These are phyloP conservation scores for Turnera subulata DNA, from an alignment of 345 rosid species.

Conservation along the genomic window DNA sequence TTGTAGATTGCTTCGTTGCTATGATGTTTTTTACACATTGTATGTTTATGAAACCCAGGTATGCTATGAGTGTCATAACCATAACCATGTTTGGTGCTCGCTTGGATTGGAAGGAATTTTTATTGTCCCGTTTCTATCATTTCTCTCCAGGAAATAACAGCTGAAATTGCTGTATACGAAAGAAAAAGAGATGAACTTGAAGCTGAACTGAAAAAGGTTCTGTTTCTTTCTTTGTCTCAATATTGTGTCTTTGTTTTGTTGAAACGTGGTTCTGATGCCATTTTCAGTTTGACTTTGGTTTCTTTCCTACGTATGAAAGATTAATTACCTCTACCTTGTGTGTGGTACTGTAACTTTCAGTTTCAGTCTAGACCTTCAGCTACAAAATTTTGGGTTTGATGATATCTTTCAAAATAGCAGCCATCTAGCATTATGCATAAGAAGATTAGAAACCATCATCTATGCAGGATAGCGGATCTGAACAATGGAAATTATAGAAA, in stretches of 20 bases:
- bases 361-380: neutral
- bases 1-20: too few relatives aligned
- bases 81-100: neutral
- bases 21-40: neutral
- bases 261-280: neutral
- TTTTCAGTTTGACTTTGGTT: neutral
- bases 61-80: conserved; percentile 1
- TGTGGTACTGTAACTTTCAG: neutral
- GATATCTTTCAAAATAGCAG: neutral
- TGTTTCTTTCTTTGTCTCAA: neutral
- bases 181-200: conserved; percentile 85
- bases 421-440: too few relatives aligned
- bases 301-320: neutral
- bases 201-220: conserved; percentile 83
- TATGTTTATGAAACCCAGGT: conserved; percentile 7
- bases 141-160: conserved; percentile 62
- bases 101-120: conserved; percentile 7
- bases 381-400: conserved; percentile 4
- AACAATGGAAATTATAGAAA: too few relatives aligned
- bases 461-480: too few relatives aligned
- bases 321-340: neutral
- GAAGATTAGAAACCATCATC: too few relatives aligned
- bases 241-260: neutral
- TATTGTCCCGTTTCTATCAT: conserved; percentile 13
- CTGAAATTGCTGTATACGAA: conserved; percentile 74